These are phyloP conservation scores for Gaertneriomyces sp. DNA, from an alignment of 192 early-diverging fungal genomes.

Conservation along the genomic window DNA sequence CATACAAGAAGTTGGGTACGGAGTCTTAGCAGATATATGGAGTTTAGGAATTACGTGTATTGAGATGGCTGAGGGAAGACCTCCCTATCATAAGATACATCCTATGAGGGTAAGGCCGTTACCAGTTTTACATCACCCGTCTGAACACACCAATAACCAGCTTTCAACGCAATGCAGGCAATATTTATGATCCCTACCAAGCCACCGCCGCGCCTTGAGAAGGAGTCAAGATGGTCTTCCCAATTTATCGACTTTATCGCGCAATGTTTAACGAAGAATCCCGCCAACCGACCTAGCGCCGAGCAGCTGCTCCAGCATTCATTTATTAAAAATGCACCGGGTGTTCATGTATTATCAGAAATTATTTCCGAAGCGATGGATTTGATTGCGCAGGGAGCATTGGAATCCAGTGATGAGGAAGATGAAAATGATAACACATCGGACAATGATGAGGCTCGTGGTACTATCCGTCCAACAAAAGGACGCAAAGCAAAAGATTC, in stretches of 20 bases:
- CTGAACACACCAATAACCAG: neutral
- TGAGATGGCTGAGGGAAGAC: constrained; percentile 62
- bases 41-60: constrained; percentile 60
- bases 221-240: constrained; percentile 40
- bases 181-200: constrained; percentile 64
- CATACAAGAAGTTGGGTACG: constrained; percentile 63
- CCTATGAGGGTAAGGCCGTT: constrained; percentile 46
- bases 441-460: constrained; percentile 21
- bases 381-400: constrained; percentile 29
- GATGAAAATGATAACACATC: constrained; percentile 19
- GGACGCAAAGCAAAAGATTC: neutral
- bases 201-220: constrained; percentile 55
- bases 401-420: constrained; percentile 23
- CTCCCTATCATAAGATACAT: constrained; percentile 59
- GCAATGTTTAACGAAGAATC: constrained; percentile 57
- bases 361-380: constrained; percentile 24
- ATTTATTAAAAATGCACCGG: constrained; percentile 36
- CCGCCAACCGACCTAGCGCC: constrained; percentile 45
- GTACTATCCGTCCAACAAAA: neutral
- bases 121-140: neutral
- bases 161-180: constrained; percentile 23
- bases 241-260: constrained; percentile 52
- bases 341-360: constrained; percentile 18
- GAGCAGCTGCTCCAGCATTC: constrained; percentile 49
- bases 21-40: constrained; percentile 62